Conservation (phyloP, 139 green algal species). For the Limnomonas spitsbergensis region DNA sequence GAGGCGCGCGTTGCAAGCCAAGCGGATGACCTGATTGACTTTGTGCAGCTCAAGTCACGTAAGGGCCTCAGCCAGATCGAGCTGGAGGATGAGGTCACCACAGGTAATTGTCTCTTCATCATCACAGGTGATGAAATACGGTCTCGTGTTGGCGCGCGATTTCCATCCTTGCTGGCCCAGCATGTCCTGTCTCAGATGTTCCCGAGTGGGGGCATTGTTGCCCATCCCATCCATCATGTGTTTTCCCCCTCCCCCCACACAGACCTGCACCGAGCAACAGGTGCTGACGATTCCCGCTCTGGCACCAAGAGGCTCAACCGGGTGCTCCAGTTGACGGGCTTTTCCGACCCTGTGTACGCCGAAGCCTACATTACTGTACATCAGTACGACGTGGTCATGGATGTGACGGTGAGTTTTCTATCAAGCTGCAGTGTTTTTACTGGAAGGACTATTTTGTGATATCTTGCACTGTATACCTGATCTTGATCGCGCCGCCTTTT, state of each 20-base stretch:
- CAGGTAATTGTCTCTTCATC: background rate
- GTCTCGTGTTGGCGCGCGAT: no score
- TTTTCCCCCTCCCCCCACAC: background rate
- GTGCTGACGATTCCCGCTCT: slow-evolving; percentile 41
- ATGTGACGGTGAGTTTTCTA: slow-evolving; percentile 79
- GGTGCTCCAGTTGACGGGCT: slow-evolving; percentile 94
- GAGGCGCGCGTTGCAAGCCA: slow-evolving; percentile 34
- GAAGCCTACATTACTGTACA: slow-evolving; percentile 93
- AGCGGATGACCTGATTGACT: slow-evolving; percentile 61
- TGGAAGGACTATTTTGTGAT: no score
- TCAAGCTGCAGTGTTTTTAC: no score
- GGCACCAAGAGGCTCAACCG: slow-evolving; percentile 72
- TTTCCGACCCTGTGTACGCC: slow-evolving; percentile 94
- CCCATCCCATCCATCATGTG: no score
- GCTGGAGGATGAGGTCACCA: slow-evolving; percentile 83
- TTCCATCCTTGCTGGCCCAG: background rate
- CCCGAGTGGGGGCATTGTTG: no score
- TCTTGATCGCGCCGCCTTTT: no score
- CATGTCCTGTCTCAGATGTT: no score
- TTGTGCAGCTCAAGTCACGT: slow-evolving; percentile 68
- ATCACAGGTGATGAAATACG: no score
- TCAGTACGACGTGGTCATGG: slow-evolving; percentile 98
- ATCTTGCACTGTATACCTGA: no score
- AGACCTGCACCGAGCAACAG: slow-evolving; percentile 82
- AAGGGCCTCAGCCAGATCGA: slow-evolving; percentile 83